phyloP scores from a whole-genome alignment of 2,329 filamentous ascomycete genomes.

The Graphiopsis chlorocephala region DNA sequence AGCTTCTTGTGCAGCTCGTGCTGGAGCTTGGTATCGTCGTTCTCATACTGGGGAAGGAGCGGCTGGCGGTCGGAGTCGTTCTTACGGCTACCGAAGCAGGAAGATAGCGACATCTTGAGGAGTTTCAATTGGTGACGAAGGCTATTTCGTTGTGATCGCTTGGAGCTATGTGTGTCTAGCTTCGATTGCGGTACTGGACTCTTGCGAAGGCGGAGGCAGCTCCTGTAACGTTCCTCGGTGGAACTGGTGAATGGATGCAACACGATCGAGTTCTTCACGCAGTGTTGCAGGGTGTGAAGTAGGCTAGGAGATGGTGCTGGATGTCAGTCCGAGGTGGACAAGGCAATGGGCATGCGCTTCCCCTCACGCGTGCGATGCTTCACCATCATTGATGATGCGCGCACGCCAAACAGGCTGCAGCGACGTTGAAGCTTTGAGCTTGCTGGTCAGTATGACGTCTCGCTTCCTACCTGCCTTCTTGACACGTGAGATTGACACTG shows the following conservation, averaged over 20 bases:
- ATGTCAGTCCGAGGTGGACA: neutral
- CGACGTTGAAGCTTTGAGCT: neutral
- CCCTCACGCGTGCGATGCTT: neutral
- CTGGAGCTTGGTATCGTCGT: conserved; percentile 75
- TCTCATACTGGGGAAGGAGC: conserved; percentile 73
- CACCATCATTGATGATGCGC: neutral
- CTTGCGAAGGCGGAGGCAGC: neutral
- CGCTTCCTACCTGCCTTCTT: no score
- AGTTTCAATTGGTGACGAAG: conserved; percentile 22
- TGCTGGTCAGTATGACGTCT: neutral
- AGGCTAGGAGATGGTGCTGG: neutral
- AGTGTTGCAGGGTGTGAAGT: neutral
- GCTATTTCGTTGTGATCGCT: conserved; percentile 17
- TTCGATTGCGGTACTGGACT: neutral
- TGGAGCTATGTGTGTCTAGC: neutral
- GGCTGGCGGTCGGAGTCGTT: conserved; percentile 64
- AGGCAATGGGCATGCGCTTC: neutral
- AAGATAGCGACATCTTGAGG: conserved; percentile 45
- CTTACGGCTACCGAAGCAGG: conserved; percentile 62
- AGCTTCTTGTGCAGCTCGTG: conserved; percentile 80
- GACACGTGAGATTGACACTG: neutral
- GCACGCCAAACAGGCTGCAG: neutral
- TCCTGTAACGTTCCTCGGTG: neutral
- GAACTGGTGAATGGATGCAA: neutral
- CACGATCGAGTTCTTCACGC: neutral